Percentiles rank a stretch among this genome's conserved stretches.
Conservation (phyloP, 345 rosid genomes). For the Linum usitatissimum region DNA sequence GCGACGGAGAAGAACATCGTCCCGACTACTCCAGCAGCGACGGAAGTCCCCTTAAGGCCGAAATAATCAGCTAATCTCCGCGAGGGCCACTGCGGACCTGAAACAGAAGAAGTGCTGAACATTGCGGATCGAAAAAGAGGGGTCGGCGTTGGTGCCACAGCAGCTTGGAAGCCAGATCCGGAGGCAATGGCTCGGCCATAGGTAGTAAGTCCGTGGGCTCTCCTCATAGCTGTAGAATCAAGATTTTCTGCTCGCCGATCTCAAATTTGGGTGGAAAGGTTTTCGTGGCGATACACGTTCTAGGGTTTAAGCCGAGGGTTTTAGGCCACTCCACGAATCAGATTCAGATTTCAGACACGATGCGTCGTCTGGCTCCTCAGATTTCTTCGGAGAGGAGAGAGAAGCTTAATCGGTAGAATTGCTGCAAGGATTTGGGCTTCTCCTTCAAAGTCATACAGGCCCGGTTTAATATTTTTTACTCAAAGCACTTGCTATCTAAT, state of each 20-base stretch:
- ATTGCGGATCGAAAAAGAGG: constrained; percentile 33
- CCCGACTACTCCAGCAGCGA: constrained; percentile 33
- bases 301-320: background rate
- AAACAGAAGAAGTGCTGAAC: constrained; percentile 19
- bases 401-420: too few relatives aligned
- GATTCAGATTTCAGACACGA: constrained; percentile 4
- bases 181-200: constrained; percentile 29
- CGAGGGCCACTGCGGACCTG: constrained; percentile 19
- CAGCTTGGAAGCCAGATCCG: constrained; percentile 9
- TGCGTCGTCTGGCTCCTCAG: background rate
- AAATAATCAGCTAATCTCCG: constrained; percentile 21
- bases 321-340: background rate
- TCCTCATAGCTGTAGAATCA: constrained; percentile 33
- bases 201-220: constrained; percentile 32
- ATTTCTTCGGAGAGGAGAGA: background rate
- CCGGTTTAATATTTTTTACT: too few relatives aligned
- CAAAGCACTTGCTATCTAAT: too few relatives aligned
- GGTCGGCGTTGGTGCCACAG: constrained; percentile 8
- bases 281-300: background rate
- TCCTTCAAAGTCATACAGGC: too few relatives aligned
- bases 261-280: background rate
- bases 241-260: background rate
- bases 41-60: constrained; percentile 23
- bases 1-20: constrained; percentile 41
- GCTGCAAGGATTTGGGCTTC: too few relatives aligned